Percentiles rank a stretch among this genome's conserved stretches.
Evolutionary conservation across 2,329 filamentous ascomycete species (phyloP).

Genomic region (Diaporthe nobilis): DNA sequence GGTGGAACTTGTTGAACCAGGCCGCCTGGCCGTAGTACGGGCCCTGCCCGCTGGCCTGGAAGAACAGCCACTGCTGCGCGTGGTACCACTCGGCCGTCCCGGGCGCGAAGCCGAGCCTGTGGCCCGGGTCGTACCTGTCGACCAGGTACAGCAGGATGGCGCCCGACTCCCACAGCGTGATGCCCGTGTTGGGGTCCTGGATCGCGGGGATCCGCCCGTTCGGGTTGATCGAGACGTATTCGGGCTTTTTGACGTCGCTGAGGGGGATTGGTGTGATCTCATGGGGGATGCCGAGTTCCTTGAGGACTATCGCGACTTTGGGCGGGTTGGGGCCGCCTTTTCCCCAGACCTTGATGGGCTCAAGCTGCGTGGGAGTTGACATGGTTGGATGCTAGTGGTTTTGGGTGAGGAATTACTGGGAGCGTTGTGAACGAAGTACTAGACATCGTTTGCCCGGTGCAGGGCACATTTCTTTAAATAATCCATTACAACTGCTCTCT

Average conservation of each 20-base stretch:
- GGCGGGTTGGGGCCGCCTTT: slow-evolving; percentile 48
- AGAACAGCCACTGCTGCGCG: slow-evolving; percentile 59
- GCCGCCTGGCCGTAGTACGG: slow-evolving; percentile 57
- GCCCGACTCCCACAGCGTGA: slow-evolving; percentile 64
- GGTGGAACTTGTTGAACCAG: slow-evolving; percentile 49
- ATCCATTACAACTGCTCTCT: background rate
- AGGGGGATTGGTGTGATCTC: slow-evolving; percentile 45
- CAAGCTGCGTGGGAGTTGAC: slow-evolving; percentile 43
- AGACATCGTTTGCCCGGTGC: background rate
- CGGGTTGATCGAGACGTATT: slow-evolving; percentile 27
- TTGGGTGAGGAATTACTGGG: background rate
- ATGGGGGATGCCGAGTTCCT: slow-evolving; percentile 51
- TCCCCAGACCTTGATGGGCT: slow-evolving; percentile 50
- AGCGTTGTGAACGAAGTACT: too few relatives aligned
- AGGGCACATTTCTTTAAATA: background rate
- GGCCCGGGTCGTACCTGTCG: slow-evolving; percentile 59
- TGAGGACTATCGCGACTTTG: slow-evolving; percentile 50
- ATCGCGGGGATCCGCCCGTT: slow-evolving; percentile 37
- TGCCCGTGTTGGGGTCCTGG: slow-evolving; percentile 57
- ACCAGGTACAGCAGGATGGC: slow-evolving; percentile 65
- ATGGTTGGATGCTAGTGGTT: background rate
- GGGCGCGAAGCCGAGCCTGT: slow-evolving; percentile 56
- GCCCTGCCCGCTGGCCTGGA: slow-evolving; percentile 59
- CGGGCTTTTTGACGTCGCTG: slow-evolving; percentile 25
- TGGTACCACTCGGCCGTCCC: slow-evolving; percentile 53